Evolutionary conservation across 768 basidiomycete species (phyloP).

Genomic region (Podaxis carcinomalis): DNA sequence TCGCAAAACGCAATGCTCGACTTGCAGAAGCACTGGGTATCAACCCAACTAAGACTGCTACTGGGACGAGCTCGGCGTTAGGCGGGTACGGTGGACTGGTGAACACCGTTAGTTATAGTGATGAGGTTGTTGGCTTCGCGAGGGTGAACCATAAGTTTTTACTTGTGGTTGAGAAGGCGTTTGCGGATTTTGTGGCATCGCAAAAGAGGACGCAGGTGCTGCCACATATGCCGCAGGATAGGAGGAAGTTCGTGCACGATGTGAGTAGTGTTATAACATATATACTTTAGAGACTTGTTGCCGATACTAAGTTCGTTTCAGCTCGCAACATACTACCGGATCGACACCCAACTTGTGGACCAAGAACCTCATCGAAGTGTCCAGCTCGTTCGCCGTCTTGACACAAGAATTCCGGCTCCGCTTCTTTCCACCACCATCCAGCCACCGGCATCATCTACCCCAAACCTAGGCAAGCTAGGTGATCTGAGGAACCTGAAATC

Average conservation of each 20-base stretch:
- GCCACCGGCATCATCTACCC: conserved; percentile 13
- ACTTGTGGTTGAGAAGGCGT: conserved; percentile 70
- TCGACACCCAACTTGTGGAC: conserved; percentile 86
- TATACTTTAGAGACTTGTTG: background rate
- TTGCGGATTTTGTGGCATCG: conserved; percentile 75
- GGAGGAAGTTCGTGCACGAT: conserved; percentile 80
- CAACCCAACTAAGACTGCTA: conserved; percentile 28
- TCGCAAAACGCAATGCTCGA: conserved; percentile 82
- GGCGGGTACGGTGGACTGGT: conserved; percentile 34
- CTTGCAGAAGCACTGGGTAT: conserved; percentile 94
- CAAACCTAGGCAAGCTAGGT: conserved; percentile 57
- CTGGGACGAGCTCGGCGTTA: background rate
- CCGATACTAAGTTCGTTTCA: conserved; percentile 21
- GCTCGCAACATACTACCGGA: conserved; percentile 76
- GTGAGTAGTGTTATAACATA: conserved; percentile 34
- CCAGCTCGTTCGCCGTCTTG: conserved; percentile 75
- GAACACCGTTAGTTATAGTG: conserved; percentile 45
- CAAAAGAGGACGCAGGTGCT: conserved; percentile 67
- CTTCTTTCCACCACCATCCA: conserved; percentile 49
- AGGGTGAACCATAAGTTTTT: conserved; percentile 64
- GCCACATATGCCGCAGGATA: conserved; percentile 75
- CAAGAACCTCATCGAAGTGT: conserved; percentile 87
- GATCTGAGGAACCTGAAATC: conserved; percentile 40
- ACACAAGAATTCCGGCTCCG: conserved; percentile 74
- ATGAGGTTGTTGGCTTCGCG: conserved; percentile 62